Base-by-base conservation (phyloP, 768 basidiomycete species). In the Mycena amicta region DNA sequence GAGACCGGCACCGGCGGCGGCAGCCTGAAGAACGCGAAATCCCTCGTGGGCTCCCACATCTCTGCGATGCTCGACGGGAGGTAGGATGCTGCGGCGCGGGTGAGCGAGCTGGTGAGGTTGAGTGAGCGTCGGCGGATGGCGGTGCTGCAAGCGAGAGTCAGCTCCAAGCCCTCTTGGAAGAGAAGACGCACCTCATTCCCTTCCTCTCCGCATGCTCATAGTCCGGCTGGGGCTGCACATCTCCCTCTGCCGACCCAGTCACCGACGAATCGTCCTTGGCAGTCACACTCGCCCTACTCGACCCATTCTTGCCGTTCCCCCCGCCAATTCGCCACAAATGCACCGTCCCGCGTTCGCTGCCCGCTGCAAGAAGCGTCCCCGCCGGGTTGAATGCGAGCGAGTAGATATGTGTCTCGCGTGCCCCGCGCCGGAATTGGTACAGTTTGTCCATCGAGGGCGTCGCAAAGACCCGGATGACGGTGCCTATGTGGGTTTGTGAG, bases 11-110 rank as follows among this genome's bases (percentile, higher is more conserved):
- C 54, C 20, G 54, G 54, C 22, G 52, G 56, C 51, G 95, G 93
- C 23, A 99, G 72, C 67, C 92, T 86, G 57, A 96, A 75, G 70
- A 83, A 95, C 1, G 96, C 97, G 69, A 98, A 98, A 69, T 97
- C 96, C 5, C 96, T 80, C 31, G 92, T 82, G 0, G 97, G 97
- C 66, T 98, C 97, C 95, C 95, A 99, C 76, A 98, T 86, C 70
- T 97, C 96, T 20, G 94, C 92, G 46, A 98, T 72, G 1, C 92
- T 88, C 63, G 88, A 90, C 0, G 96, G 96, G 0, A 95, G 80
- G 67, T 93, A 93, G 0, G 88, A 89, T 16, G 93, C 92, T 18
- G 93, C 79, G 3, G 89, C 88, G n/a, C 87, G 80, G 0, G 91
- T 88, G 41, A 94, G 70, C 46, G 80, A 83, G 67, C 90, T 88